These are phyloP conservation scores for Myriosclerotinia scirpicola DNA, from an alignment of 2,329 filamentous ascomycete species.

Conservation along the genomic window DNA sequence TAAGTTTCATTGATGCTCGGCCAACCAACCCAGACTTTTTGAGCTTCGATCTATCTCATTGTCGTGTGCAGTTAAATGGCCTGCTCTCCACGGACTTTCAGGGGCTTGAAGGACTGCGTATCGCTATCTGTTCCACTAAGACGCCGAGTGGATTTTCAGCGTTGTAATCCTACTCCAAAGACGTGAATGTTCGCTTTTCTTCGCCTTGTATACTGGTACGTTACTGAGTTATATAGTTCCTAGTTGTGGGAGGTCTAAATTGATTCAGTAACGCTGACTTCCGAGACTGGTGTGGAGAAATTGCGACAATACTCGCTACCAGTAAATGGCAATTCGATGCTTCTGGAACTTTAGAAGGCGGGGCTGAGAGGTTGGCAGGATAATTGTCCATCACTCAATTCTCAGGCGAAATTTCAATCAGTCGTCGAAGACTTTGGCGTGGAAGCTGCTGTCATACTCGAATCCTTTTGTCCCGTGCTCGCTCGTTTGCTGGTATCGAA, in stretches of 20 bases:
- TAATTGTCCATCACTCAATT: background rate
- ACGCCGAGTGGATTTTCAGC: background rate
- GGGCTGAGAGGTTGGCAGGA: background rate
- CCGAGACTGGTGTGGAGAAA: slow-evolving; percentile 13
- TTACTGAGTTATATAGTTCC: background rate
- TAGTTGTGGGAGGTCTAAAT: background rate
- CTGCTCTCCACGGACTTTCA: background rate
- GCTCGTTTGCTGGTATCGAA: background rate
- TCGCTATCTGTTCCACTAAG: background rate
- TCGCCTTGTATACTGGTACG: background rate
- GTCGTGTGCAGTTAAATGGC: background rate
- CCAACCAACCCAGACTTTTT: background rate
- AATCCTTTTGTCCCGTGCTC: background rate
- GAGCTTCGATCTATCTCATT: background rate
- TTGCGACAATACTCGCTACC: slow-evolving; percentile 8
- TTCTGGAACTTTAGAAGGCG: slow-evolving; percentile 12
- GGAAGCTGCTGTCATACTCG: background rate
- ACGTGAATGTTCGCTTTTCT: background rate
- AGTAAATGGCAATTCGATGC: background rate
- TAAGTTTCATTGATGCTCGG: background rate
- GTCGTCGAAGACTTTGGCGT: background rate
- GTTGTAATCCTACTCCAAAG: background rate
- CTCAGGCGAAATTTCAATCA: background rate
- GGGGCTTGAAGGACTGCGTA: background rate
- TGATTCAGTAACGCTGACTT: background rate